Base-by-base conservation (phyloP, 371 early-diverging fungal genomes). In the Mucor plumbeus region DNA sequence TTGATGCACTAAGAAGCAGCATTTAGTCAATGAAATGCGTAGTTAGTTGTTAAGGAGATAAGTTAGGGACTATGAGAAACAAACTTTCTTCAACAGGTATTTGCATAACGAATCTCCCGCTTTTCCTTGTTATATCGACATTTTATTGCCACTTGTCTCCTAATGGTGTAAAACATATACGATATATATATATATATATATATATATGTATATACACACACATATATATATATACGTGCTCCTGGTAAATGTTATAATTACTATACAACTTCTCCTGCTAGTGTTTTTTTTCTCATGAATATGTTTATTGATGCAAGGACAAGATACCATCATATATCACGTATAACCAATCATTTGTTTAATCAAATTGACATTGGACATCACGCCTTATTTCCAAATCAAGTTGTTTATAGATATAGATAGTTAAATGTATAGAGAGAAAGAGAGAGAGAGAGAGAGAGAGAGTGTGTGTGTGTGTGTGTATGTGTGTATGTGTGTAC, bases 71-170 rank as follows among this genome's bases (percentile, higher is more conserved):
- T 47, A 47, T 47, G 47, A 47, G 47, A 47, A 47, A 47, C 47
- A 17, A 47, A 47, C 19, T 19, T 47, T 38, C 38, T 47, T 47
- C 19, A 47, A 47, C 47, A 47, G 89, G n/a, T 96, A 90, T 14
- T 54, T 54, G 54, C 54, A 54, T 54, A 54, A 31, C 19, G 54
- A 26, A 54, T 54, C 26, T 26, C 54, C 26, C 33, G 26, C 54
- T 31, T 33, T 53, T 54, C 54, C 26, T 13, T 54, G 34, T 26
- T 33, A 54, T 7, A 54, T 13, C 47, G 5, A 54, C 15, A 54
- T 26, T 26, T 54, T 33, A 31, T 54, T 31, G 54, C 54, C 33
- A 26, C 54, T 54, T 13, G 31, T 33, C 54, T 54, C 54, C 54
- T 54, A 33, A 33, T 31, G 26, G 0, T 15, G 33, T 26, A 26